Evolutionary conservation across 345 rosid species (phyloP).

Genomic region (Heritiera littoralis): DNA sequence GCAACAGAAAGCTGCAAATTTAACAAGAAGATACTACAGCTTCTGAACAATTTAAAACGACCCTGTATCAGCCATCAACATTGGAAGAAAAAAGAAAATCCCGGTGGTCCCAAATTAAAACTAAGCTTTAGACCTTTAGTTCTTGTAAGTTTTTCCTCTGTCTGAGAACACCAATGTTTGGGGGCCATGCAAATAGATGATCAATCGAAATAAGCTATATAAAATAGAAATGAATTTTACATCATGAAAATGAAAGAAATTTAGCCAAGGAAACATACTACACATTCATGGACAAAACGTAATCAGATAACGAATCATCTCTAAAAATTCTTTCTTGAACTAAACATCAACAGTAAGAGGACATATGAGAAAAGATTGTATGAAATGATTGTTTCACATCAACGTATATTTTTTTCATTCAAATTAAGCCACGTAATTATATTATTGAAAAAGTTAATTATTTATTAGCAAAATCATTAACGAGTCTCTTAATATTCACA

Average conservation of each 20-base stretch:
- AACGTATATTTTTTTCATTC: too few species aligned
- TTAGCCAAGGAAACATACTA: not conserved
- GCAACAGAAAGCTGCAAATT: constrained; percentile 18
- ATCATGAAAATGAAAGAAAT: constrained; percentile 1
- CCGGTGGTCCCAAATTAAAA: not conserved
- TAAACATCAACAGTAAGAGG: not conserved
- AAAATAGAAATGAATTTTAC: not conserved
- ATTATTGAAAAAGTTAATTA: too few species aligned
- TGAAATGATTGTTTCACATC: accelerated
- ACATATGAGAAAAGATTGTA: too few species aligned
- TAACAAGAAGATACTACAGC: not conserved
- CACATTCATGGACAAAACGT: not conserved
- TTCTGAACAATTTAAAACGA: not conserved
- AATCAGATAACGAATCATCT: not conserved
- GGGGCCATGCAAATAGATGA: constrained; percentile 8
- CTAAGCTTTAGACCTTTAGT: not conserved
- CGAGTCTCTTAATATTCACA: too few species aligned
- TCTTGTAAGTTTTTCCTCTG: not conserved
- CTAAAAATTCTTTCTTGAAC: not conserved
- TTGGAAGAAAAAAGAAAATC: not conserved
- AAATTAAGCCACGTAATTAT: too few species aligned
- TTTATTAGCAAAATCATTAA: too few species aligned
- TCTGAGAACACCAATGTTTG: not conserved
- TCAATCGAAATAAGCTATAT: not conserved
- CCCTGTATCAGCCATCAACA: constrained; percentile 11